Evolutionary conservation across 371 early-diverging fungal genomes (phyloP).

Genomic region (Dipsacomyces acuminosporus): DNA sequence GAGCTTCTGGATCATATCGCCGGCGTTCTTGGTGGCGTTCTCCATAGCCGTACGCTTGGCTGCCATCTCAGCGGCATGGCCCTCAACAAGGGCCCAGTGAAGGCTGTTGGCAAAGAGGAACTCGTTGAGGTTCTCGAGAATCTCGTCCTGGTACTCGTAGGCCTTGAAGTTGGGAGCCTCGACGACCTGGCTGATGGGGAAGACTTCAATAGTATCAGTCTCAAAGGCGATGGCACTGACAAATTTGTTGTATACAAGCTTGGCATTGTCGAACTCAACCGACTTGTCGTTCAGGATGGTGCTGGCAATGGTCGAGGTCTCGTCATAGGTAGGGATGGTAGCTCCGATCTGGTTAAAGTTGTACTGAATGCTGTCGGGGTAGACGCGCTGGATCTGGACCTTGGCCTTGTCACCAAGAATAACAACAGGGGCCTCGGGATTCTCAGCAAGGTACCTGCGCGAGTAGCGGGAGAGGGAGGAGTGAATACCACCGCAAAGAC

Average conservation of each 20-base stretch:
- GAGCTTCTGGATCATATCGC: slow-evolving; percentile 57
- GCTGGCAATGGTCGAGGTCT: slow-evolving; percentile 81
- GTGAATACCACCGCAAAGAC: slow-evolving; percentile 99
- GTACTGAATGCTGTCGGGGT: slow-evolving; percentile 66
- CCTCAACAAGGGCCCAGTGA: slow-evolving; percentile 94
- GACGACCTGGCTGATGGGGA: slow-evolving; percentile 66
- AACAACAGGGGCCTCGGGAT: slow-evolving; percentile 57
- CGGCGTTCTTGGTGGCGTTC: slow-evolving; percentile 99
- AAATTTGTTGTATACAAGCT: slow-evolving; percentile 93
- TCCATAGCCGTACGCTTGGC: slow-evolving; percentile 99
- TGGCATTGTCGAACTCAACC: slow-evolving; percentile 65
- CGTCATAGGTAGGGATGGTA: slow-evolving; percentile 83
- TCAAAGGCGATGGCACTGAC: slow-evolving; percentile 92
- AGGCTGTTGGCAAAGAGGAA: slow-evolving; percentile 90
- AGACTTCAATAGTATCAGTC: slow-evolving; percentile 61
- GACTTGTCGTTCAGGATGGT: slow-evolving; percentile 59
- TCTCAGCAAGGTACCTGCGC: slow-evolving; percentile 57
- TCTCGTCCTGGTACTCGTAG: slow-evolving; percentile 88
- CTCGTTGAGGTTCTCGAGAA: slow-evolving; percentile 85
- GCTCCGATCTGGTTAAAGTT: slow-evolving; percentile 91
- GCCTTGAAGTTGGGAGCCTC: slow-evolving; percentile 80
- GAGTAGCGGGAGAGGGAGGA: slow-evolving; percentile 86
- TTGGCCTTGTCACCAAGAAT: slow-evolving; percentile 94
- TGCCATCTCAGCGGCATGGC: slow-evolving; percentile 95
- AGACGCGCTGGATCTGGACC: slow-evolving; percentile 76